Base-by-base conservation (phyloP, 116 monocot genomes). In the Trichopus zeylanicus region DNA sequence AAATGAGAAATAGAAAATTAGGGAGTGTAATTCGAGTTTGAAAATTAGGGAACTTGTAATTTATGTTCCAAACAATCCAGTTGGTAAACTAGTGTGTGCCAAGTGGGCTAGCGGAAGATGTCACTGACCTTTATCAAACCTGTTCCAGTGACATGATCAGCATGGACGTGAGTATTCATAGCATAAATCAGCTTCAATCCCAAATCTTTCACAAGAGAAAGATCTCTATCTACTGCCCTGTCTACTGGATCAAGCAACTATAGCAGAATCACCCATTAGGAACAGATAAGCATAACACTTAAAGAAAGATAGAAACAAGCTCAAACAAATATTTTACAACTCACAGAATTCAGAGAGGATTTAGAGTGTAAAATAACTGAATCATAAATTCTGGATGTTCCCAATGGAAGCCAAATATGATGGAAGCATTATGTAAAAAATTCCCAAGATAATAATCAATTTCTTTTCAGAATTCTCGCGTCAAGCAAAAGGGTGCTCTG, bases 61-160 rank as follows among this genome's bases (percentile, higher is more conserved):
- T n/a, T n/a, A n/a, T n/a, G n/a, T n/a, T n/a, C n/a, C n/a, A n/a
- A n/a, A n/a, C n/a, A n/a, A n/a, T n/a, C n/a, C n/a, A n/a, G n/a
- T n/a, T n/a, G 1, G 42, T 42, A 42, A 42, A 42, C 1, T 42
- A n/a, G n/a, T 15, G n/a, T 13, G 42, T 42, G 42, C 12, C 3
- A 13, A 16, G 12, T 42, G 16, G 42, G 42, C 42, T 42, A n/a
- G 26, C 8, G 3, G 16, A 24, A 39, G 48, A 46, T 21, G 38
- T 35, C 27, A 66, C 56, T 54, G 33, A 82, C 93, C 87, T 90
- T 95, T 70, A 95, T 75, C 32, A 90, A 29, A 32, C 95, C 87
- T 48, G 95, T 90, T 64, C 95, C 90, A 62, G 95, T 95, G 55
- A 95, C 62, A 60, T 95, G 95, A 70, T 95, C 90, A 48, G 90